Evolutionary conservation across 495 filamentous ascomycete species (phyloP).

Genomic region (Geopyxis carbonaria): DNA sequence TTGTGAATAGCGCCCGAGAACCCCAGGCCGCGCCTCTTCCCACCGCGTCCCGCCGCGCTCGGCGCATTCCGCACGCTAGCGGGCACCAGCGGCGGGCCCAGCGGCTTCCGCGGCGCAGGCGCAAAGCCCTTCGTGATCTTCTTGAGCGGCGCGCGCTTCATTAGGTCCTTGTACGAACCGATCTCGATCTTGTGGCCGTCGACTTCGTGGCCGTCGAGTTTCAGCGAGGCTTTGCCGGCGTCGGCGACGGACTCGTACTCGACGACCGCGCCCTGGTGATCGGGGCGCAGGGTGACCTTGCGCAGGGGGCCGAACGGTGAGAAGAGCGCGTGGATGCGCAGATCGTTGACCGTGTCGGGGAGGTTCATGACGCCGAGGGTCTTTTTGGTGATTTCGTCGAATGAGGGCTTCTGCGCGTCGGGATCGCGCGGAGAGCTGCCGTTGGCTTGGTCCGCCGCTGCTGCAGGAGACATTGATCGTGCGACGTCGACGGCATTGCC

Average conservation of each 20-base stretch:
- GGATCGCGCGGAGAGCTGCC: constrained; percentile 11
- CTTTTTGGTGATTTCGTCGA: constrained; percentile 35
- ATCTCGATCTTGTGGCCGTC: constrained; percentile 46
- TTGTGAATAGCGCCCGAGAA: constrained; percentile 31
- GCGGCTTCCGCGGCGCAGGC: constrained; percentile 31
- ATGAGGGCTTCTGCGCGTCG: constrained; percentile 10
- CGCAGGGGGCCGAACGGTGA: constrained; percentile 46
- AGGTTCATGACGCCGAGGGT: constrained; percentile 49
- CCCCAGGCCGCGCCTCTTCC: constrained; percentile 26
- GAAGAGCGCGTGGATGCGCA: constrained; percentile 45
- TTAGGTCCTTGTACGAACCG: constrained; percentile 52
- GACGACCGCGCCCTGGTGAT: constrained; percentile 73
- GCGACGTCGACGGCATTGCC: constrained; percentile 14
- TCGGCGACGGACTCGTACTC: constrained; percentile 56
- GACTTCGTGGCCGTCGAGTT: constrained; percentile 55
- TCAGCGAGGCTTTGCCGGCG: constrained; percentile 58
- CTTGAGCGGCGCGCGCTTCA: constrained; percentile 40
- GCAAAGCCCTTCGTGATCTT: constrained; percentile 32
- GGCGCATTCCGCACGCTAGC: constrained; percentile 3
- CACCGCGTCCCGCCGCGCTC: constrained; percentile 17
- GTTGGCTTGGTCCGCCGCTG: constrained; percentile 11
- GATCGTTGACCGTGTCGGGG: constrained; percentile 55
- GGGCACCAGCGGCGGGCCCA: constrained; percentile 30
- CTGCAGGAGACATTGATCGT: constrained; percentile 2
- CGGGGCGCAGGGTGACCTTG: constrained; percentile 52